phyloP scores from a whole-genome alignment of 352 stramenopile species.

The Globisporangium splendens region DNA sequence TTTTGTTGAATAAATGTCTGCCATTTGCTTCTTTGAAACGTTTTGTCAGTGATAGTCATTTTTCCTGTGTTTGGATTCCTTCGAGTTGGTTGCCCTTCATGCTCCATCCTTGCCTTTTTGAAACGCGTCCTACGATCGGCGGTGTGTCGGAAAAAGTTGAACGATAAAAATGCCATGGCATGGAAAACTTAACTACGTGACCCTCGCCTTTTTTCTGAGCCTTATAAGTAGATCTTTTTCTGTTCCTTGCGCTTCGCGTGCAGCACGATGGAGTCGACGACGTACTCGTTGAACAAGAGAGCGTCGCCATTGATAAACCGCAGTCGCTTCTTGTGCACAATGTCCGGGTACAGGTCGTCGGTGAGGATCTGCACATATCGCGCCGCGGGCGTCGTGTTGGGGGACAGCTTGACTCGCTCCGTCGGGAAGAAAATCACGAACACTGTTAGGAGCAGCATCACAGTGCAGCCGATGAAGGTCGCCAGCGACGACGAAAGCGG shows the following conservation, averaged over 20 bases:
- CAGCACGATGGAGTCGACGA: slow-evolving; percentile 42
- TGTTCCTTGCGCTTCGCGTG: slow-evolving; percentile 58
- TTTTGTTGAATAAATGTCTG: too few relatives aligned
- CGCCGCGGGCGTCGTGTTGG: slow-evolving; percentile 26
- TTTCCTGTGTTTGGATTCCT: too few relatives aligned
- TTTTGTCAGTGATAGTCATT: too few relatives aligned
- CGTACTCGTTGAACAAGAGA: too few relatives aligned
- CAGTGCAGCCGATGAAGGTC: slow-evolving; percentile 33
- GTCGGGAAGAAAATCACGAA: slow-evolving; percentile 26
- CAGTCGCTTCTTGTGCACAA: too few relatives aligned
- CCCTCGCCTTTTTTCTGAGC: neutral
- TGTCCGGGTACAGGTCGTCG: neutral
- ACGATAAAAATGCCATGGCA: too few relatives aligned
- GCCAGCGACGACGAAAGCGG: slow-evolving; percentile 32
- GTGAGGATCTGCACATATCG: slow-evolving; percentile 28
- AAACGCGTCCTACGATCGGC: too few relatives aligned
- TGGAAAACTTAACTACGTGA: neutral
- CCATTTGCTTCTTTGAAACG: too few relatives aligned
- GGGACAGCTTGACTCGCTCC: slow-evolving; percentile 26
- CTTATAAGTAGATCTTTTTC: slow-evolving; percentile 56
- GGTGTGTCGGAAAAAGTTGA: too few relatives aligned
- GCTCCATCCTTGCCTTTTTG: too few relatives aligned
- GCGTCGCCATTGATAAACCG: too few relatives aligned
- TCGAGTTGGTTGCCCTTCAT: too few relatives aligned
- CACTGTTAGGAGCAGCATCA: slow-evolving; percentile 26